These are phyloP conservation scores for Didymella arachidicola DNA, from an alignment of 2,329 filamentous ascomycete species.

Conservation along the genomic window DNA sequence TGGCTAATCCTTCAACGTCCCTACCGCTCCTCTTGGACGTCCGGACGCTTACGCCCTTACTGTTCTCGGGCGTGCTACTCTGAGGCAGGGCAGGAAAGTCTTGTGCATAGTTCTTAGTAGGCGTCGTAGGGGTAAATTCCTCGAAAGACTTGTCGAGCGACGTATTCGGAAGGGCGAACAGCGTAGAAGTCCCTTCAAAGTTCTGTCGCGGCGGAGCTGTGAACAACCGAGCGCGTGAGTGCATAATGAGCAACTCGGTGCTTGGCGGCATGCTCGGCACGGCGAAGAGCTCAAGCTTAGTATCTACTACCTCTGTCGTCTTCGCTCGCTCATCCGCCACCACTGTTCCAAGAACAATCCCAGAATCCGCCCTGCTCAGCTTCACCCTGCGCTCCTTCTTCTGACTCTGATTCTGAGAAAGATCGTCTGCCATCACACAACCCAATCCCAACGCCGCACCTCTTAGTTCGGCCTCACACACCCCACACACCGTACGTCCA, in stretches of 20 bases:
- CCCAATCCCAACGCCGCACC: not conserved
- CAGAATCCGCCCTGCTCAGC: not conserved
- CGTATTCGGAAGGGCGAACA: constrained; percentile 4
- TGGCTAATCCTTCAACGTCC: not conserved
- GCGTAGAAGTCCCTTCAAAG: not conserved
- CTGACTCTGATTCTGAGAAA: not conserved
- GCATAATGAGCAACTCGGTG: not conserved
- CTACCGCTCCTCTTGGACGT: not conserved
- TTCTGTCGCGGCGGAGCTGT: not conserved
- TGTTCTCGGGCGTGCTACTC: not conserved
- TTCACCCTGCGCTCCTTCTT: not conserved
- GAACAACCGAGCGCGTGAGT: not conserved
- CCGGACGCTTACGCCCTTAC: not conserved
- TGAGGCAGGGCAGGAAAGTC: constrained; percentile 6
- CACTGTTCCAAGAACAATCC: not conserved
- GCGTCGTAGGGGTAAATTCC: not conserved
- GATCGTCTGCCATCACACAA: not conserved
- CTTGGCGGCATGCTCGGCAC: constrained; percentile 1
- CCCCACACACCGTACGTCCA: not conserved
- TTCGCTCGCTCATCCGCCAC: no score
- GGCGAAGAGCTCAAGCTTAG: not conserved
- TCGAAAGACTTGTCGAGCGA: not conserved
- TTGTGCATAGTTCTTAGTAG: not conserved
- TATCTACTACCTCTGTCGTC: no score
- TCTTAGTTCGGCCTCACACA: not conserved